Conservation (phyloP, 805 yeast species). For the Metschnikowia anglica region DNA sequence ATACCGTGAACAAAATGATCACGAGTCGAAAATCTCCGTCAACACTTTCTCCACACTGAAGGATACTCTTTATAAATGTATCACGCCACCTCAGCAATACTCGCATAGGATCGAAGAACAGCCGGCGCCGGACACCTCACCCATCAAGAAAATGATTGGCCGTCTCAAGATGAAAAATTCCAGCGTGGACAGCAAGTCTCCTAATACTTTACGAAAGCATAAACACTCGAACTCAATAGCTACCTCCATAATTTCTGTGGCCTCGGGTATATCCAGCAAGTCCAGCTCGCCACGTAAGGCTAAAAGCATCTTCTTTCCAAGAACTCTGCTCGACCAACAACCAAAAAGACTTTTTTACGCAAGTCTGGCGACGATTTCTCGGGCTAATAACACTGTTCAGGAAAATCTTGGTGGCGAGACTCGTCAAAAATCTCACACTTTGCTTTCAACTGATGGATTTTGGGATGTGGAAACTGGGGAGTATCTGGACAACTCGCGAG, state of each 20-base stretch:
- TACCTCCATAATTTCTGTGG: slow-evolving; percentile 28
- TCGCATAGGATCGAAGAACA: background rate
- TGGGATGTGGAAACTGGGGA: slow-evolving; percentile 36
- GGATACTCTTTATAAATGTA: slow-evolving; percentile 14
- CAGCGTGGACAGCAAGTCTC: slow-evolving; percentile 26
- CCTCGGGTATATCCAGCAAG: slow-evolving; percentile 29
- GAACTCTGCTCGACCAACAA: slow-evolving; percentile 11
- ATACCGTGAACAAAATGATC: slow-evolving; percentile 24
- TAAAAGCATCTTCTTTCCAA: slow-evolving; percentile 22
- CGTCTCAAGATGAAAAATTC: slow-evolving; percentile 30
- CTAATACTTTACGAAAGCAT: slow-evolving; percentile 20
- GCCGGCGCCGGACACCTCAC: slow-evolving; percentile 26
- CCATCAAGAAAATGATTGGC: slow-evolving; percentile 29
- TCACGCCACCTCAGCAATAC: slow-evolving; percentile 16
- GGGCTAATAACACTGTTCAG: background rate
- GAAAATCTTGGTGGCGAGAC: background rate
- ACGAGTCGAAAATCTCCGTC: slow-evolving; percentile 5
- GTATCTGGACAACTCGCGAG: slow-evolving; percentile 40
- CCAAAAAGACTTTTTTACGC: slow-evolving; percentile 7
- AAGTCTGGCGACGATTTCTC: slow-evolving; percentile 1
- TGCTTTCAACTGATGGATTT: slow-evolving; percentile 12
- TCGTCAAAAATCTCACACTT: background rate
- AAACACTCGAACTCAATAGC: slow-evolving; percentile 24
- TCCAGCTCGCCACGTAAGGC: slow-evolving; percentile 36
- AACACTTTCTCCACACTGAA: slow-evolving; percentile 14